Conservation (phyloP, 345 rosid genomes). For the Geranium brycei region DNA sequence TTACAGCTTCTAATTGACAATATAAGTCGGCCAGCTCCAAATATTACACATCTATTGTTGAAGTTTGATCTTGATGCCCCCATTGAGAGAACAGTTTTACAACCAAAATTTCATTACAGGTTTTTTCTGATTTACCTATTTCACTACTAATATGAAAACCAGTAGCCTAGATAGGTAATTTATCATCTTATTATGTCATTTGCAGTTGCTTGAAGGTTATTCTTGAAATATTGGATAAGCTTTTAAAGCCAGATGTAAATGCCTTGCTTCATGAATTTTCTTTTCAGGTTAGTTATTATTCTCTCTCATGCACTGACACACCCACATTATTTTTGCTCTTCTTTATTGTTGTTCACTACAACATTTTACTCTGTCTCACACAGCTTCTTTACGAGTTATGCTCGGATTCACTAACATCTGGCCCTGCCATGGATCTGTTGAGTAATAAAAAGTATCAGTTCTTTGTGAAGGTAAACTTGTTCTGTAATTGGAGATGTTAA, state of each 20-base stretch:
- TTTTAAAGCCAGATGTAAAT: constrained; percentile 64
- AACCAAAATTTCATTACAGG: constrained; percentile 96
- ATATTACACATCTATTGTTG: constrained; percentile 76
- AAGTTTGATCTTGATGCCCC: constrained; percentile 74
- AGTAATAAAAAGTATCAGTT: constrained; percentile 72
- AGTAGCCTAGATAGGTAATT: neutral
- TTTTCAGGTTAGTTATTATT: constrained; percentile 49
- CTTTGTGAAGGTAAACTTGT: constrained; percentile 47
- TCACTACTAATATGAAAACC: neutral
- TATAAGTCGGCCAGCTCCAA: constrained; percentile 81
- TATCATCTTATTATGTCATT: constrained; percentile 10
- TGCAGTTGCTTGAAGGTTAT: constrained; percentile 87
- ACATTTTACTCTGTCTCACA: constrained; percentile 11
- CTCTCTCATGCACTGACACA: neutral
- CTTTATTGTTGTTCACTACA: neutral
- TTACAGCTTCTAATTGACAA: constrained; percentile 78
- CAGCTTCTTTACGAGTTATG: constrained; percentile 82
- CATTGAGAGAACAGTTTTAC: constrained; percentile 66
- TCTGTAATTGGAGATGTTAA: constrained; percentile 2
- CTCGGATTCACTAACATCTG: constrained; percentile 69
- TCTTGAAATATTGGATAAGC: constrained; percentile 76
- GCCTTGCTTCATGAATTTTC: constrained; percentile 77
- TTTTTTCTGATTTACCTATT: constrained; percentile 17
- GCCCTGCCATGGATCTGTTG: constrained; percentile 78
- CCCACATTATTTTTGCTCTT: constrained; percentile 2